phyloP scores from a whole-genome alignment of 805 yeast species.

The Myxozyma sirexii region DNA sequence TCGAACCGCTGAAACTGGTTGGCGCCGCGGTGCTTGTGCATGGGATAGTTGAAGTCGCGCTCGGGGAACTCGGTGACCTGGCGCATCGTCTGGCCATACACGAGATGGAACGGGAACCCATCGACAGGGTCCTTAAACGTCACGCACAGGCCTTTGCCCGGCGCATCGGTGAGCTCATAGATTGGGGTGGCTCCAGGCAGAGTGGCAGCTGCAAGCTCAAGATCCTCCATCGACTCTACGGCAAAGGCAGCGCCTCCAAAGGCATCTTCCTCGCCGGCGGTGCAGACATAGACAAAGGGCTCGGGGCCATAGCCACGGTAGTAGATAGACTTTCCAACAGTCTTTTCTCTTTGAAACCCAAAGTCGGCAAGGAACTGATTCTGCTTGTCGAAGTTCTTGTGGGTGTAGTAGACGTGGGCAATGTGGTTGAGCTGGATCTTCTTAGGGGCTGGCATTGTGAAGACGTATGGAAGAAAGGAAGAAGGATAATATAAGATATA shows the following conservation, averaged over 20 bases:
- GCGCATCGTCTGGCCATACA: background rate
- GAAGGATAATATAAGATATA: no score
- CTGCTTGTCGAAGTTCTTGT: background rate
- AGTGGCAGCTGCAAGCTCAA: background rate
- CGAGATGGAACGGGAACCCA: conserved; percentile 1
- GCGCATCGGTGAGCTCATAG: background rate
- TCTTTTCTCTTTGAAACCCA: background rate
- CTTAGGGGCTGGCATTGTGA: background rate
- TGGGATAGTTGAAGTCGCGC: conserved; percentile 1
- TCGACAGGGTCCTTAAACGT: background rate
- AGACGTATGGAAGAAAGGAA: no score
- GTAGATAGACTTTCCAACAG: background rate
- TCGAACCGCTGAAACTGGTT: conserved; percentile 2
- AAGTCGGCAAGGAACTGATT: background rate
- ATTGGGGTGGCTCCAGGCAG: background rate
- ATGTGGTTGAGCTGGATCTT: conserved; percentile 1
- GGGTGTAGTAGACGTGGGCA: conserved; percentile 4
- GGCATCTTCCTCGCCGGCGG: background rate
- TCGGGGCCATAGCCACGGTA: conserved; percentile 3
- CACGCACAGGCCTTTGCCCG: conserved; percentile 1
- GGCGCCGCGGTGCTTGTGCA: conserved; percentile 4
- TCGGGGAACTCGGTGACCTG: conserved; percentile 1
- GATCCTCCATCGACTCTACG: background rate
- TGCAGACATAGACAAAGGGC: background rate
- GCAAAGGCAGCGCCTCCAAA: conserved; percentile 2